Percentiles rank a stretch among this genome's conserved stretches.
These are phyloP conservation scores for Arthrobotrys entomopaga DNA, from an alignment of 2,329 filamentous ascomycete species.

Conservation along the genomic window DNA sequence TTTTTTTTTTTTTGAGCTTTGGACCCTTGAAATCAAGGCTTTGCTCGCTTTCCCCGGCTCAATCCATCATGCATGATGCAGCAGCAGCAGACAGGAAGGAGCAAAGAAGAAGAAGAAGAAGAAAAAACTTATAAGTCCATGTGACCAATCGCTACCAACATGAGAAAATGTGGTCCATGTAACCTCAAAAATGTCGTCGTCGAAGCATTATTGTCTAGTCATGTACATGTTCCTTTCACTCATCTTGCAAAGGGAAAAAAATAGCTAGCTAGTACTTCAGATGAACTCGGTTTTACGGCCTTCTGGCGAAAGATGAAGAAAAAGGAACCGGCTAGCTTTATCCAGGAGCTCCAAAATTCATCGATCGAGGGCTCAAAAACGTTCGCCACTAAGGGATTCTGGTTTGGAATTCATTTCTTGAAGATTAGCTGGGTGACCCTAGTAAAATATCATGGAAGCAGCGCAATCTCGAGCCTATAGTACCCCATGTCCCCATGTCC, in stretches of 20 bases:
- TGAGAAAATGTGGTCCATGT: slow-evolving; percentile 33
- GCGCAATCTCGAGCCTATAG: neutral
- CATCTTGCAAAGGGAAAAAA: slow-evolving; percentile 12
- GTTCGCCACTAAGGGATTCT: slow-evolving; percentile 54
- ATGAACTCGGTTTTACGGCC: slow-evolving; percentile 5
- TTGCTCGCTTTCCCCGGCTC: slow-evolving; percentile 44
- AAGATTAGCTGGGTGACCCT: slow-evolving; percentile 46
- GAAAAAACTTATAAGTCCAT: slow-evolving; percentile 49
- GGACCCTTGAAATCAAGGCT: slow-evolving; percentile 42
- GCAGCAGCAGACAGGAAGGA: no score
- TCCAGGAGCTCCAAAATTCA: slow-evolving; percentile 26
- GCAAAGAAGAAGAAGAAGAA: neutral
- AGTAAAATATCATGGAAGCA: neutral
- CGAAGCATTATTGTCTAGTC: neutral
- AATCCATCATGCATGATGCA: slow-evolving; percentile 48
- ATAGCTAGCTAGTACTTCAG: slow-evolving; percentile 36
- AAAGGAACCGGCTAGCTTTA: slow-evolving; percentile 1
- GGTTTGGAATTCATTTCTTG: slow-evolving; percentile 23
- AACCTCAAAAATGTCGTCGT: slow-evolving; percentile 17
- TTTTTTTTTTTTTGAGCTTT: neutral
- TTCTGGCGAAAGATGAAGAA: neutral
- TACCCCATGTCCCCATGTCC: slow-evolving; percentile 47
- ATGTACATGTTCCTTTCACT: slow-evolving; percentile 28
- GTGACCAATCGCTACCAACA: slow-evolving; percentile 54
- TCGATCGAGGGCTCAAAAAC: slow-evolving; percentile 29